Percentiles rank a stretch among this genome's conserved stretches.
Conservation (phyloP, 441 rosid genomes). For the Melastoma candidum region DNA sequence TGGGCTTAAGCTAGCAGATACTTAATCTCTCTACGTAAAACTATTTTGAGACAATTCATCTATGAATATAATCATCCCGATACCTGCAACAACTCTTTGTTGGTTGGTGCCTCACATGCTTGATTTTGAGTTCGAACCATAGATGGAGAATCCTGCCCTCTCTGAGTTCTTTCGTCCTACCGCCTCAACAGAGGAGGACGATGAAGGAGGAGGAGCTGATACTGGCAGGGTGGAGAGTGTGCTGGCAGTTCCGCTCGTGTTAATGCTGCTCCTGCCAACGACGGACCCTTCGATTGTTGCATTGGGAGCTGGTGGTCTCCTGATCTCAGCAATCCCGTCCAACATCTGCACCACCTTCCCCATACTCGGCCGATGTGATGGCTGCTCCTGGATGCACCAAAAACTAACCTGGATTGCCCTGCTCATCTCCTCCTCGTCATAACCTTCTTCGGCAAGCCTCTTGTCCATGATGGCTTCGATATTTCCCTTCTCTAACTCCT, state of each 20-base stretch:
- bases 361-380: slow-evolving; percentile 61
- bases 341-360: slow-evolving; percentile 71
- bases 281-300: slow-evolving; percentile 24
- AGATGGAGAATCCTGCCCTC: slow-evolving; percentile 28
- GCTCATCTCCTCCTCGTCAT: slow-evolving; percentile 28
- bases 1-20: no score
- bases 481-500: slow-evolving; percentile 16
- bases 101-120: neutral
- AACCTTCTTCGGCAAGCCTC: slow-evolving; percentile 9
- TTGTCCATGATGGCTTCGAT: slow-evolving; percentile 8
- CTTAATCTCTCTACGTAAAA: no score
- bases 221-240: slow-evolving; percentile 30
- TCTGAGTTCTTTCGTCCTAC: slow-evolving; percentile 24
- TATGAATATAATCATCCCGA: no score
- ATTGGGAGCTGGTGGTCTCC: slow-evolving; percentile 46
- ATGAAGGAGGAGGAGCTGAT: slow-evolving; percentile 29
- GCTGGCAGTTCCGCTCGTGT: slow-evolving; percentile 29
- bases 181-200: slow-evolving; percentile 31
- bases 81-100: no score
- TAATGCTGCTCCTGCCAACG: slow-evolving; percentile 27
- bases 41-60: no score
- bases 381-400: slow-evolving; percentile 67
- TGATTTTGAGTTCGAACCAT: slow-evolving; percentile 18
- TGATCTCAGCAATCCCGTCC: slow-evolving; percentile 47
- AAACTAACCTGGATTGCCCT: slow-evolving; percentile 46